Evolutionary conservation across 176 grass and related monocot genomes (phyloP), one percentile per base, ranked within the genome.

Genomic region (Puya raimondii): DNA sequence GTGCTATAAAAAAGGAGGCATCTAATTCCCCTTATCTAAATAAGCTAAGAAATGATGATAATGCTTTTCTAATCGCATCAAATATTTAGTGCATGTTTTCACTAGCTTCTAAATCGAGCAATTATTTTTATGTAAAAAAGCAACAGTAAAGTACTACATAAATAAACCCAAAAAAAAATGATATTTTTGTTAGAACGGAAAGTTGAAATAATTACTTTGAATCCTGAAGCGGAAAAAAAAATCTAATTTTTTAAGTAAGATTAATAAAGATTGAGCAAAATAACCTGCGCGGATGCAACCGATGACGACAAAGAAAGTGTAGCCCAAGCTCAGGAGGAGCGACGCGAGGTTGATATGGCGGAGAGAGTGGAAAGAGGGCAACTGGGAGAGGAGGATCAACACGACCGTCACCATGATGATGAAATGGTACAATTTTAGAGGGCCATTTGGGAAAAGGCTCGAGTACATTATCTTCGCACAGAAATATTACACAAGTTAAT

Each of bases 321-420:
- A 97, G 11, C 81, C 84, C 79, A 92, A 69, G 81, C 86, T 83
- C 53, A 97, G 79, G 42, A 97, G 20, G 20, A 97, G 77, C 0
- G 93, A 97, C n/a, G 52, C 84, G 17, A 97, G 83, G 79, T 97
- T 97, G 81, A 97, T 92, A 74, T 97, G 77, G 56, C 93, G 89
- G 23, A 97, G 71, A 2, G 93, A 97, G 69, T 97, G 89, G 70
- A 97, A 97, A 10, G 93, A 97, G 9, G 93, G 93, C 66, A 97
- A 48, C 72, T 97, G 93, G 15, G 93, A 92, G 20, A 97, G 89
- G 51, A 97, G 75, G 27, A 84, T 88, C 57, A 97, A 80, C 67
- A 79, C 84, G 52, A 90, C 80, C 8, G 89, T 80, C 47, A 90
- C 93, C 76, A 90, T 81, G 61, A 97, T 87, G 80, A 97, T 80